These are phyloP conservation scores for Alternaria hordeiaustralica DNA, from an alignment of 2,329 filamentous ascomycete species.

Conservation along the genomic window DNA sequence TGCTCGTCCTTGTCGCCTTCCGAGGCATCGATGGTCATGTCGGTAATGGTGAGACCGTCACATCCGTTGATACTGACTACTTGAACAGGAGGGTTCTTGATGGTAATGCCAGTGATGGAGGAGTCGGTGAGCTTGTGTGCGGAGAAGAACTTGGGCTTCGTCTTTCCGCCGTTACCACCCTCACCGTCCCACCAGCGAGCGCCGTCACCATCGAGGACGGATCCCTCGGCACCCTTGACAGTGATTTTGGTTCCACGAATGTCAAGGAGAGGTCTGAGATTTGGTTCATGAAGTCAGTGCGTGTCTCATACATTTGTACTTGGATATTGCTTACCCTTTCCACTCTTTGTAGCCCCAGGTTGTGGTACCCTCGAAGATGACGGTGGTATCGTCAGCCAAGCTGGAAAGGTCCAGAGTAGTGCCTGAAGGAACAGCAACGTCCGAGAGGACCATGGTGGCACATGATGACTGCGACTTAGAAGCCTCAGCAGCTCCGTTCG, in stretches of 20 bases:
- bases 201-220: slow-evolving; percentile 64
- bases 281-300: background rate
- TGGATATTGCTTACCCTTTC: slow-evolving; percentile 52
- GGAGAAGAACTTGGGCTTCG: slow-evolving; percentile 59
- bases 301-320: background rate
- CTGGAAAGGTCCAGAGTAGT: slow-evolving; percentile 64
- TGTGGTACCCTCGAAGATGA: slow-evolving; percentile 69
- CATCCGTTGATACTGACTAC: slow-evolving; percentile 56
- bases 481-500: slow-evolving; percentile 53
- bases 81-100: slow-evolving; percentile 63
- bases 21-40: slow-evolving; percentile 63
- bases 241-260: slow-evolving; percentile 65
- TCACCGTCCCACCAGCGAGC: slow-evolving; percentile 60
- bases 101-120: slow-evolving; percentile 56
- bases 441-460: slow-evolving; percentile 61
- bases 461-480: slow-evolving; percentile 59
- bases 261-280: slow-evolving; percentile 60
- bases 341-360: slow-evolving; percentile 71
- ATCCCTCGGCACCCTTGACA: slow-evolving; percentile 63
- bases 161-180: slow-evolving; percentile 55
- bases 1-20: slow-evolving; percentile 54
- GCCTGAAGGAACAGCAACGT: slow-evolving; percentile 63
- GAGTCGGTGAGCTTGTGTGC: slow-evolving; percentile 60
- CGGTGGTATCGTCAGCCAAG: slow-evolving; percentile 58
- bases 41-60: slow-evolving; percentile 53